These are phyloP conservation scores for Hagleromyces aurorensis DNA, from an alignment of 805 yeast genomes.

Conservation along the genomic window DNA sequence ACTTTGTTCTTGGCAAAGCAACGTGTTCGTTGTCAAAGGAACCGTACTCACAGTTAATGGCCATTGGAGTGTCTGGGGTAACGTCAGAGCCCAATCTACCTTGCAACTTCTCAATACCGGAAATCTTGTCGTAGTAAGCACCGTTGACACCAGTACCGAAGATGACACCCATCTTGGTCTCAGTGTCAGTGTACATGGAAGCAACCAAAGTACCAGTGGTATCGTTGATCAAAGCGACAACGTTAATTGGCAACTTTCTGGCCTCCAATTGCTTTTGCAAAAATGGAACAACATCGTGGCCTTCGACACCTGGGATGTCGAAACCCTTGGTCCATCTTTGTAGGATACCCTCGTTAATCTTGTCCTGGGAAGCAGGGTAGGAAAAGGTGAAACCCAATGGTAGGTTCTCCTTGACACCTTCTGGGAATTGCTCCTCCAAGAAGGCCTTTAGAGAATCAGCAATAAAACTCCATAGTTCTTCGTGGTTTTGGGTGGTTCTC, in stretches of 20 bases:
- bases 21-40: slow-evolving; percentile 88
- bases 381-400: slow-evolving; percentile 95
- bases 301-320: slow-evolving; percentile 89
- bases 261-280: slow-evolving; percentile 66
- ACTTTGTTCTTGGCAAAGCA: slow-evolving; percentile 83
- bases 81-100: slow-evolving; percentile 63
- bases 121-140: slow-evolving; percentile 78
- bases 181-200: slow-evolving; percentile 83
- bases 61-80: slow-evolving; percentile 64
- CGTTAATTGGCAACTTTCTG: slow-evolving; percentile 65
- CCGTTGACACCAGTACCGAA: slow-evolving; percentile 98
- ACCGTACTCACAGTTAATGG: slow-evolving; percentile 97
- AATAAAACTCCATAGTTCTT: slow-evolving; percentile 77
- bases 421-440: slow-evolving; percentile 57
- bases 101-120: slow-evolving; percentile 71
- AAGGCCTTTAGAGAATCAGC: slow-evolving; percentile 74
- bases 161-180: slow-evolving; percentile 87
- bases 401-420: slow-evolving; percentile 51
- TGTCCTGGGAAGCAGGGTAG: slow-evolving; percentile 78
- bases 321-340: slow-evolving; percentile 98
- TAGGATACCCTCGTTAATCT: slow-evolving; percentile 77
- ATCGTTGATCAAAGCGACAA: slow-evolving; percentile 90
- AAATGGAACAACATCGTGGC: slow-evolving; percentile 89
- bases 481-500: slow-evolving; percentile 65
- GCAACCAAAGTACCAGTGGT: slow-evolving; percentile 97